Evolutionary conservation across 768 basidiomycete genomes (phyloP), one percentile per base, ranked within the genome.

Genomic region (Pholiota molesta): DNA sequence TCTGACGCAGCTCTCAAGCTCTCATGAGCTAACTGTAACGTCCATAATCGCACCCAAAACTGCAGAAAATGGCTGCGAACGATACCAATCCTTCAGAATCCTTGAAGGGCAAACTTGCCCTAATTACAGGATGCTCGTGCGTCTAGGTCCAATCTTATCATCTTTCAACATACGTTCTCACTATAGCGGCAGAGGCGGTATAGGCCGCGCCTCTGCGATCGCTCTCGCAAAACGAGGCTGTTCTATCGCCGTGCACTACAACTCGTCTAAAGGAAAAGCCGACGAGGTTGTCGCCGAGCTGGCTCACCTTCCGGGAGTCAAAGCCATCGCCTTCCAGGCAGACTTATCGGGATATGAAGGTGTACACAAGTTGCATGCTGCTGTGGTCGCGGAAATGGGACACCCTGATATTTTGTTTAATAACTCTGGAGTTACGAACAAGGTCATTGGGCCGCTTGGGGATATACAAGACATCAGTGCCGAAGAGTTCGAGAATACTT

Each of bases 181-280:
- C 16, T 33, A 44, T 39, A 49, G 21, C 7, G 5, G 42, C 67
- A 85, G 83, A 26, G 84, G 84, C 5, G 84, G 84, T 0, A 85
- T 86, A 53, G 84, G 84, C 4, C 71, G 73, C 54, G 83, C 83
- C 2, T 83, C 83, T 2, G 82, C 84, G 0, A 68, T 79, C n/a
- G 71, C 75, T 6, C 74, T 86, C 14, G 85, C 81, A 7, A 69
- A 71, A 6, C 75, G 65, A n/a, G 82, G 82, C 8, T 78, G 77
- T 53, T 75, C 72, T 23, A 79, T 85, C 64, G 85, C 84, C 7
- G 77, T 86, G 21, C 84, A 86, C 69, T 85, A 83, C 70, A 72
- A 79, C 59, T 70, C 77, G 2, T 71, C 79, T 10, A 65, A 70
- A 31, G 71, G 60, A 0, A 75, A 73, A 45, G 83, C 83, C 0